Evolutionary conservation across 1,284 basidiomycete species (phyloP), one percentile per base, ranked within the genome.

Genomic region (Puccinia coronata): DNA sequence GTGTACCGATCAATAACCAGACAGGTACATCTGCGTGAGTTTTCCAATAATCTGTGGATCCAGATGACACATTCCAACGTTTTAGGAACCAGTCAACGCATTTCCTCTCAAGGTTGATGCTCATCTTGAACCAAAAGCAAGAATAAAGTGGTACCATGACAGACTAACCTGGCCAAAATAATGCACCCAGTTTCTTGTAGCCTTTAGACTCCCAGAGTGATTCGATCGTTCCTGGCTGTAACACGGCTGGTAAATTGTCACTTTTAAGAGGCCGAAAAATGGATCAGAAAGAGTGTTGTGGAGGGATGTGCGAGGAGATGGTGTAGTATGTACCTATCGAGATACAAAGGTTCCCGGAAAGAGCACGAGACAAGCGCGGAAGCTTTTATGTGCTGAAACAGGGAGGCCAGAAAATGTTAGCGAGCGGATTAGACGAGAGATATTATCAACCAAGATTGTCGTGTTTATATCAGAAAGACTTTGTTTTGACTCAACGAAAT

Each of bases 261-360:
- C 11, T 82, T 59, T 0, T 88, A 88, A 31, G 88, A 86, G 86
- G 82, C 88, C 25, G 47, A n/a, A 23, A 11, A 49, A 36, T 53
- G 43, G n/a, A 18, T 12, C n/a, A 41, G 12, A n/a, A n/a, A 55
- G 51, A 55, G 18, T 23, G 18, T 55, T 55, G n/a, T 55, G 9
- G 11, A 63, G n/a, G n/a, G 39, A 3, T 63, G 23, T n/a, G n/a
- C n/a, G 31, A 36, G 61, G 53, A 25, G 2, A 49, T 8, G 11
- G 39, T 28, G 49, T n/a, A n/a, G n/a, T n/a, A n/a, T n/a, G n/a
- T n/a, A 81, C 82, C 47, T 63, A 71, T 82, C 85, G 55, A 89
- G 86, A 82, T 88, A 88, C 31, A 89, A 84, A 0, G 88, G 86
- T 83, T 89, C 87, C 31, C 85, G 83, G 84, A 86, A 89, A 2